Evolutionary conservation across 257 asterid species (phyloP).

Genomic region (Solanum pinnatisectum): DNA sequence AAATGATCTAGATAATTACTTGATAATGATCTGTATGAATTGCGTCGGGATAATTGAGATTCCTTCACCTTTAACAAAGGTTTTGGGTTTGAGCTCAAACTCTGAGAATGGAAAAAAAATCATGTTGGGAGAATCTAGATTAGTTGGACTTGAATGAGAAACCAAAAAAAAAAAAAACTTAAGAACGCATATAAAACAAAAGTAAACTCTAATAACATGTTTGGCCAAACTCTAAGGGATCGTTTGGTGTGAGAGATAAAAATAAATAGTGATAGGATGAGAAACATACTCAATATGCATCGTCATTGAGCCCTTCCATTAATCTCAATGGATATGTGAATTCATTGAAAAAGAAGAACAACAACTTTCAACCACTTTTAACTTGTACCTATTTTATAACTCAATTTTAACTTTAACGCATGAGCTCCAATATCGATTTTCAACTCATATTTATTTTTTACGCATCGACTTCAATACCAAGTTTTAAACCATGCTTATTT

Average conservation of each 20-base stretch:
- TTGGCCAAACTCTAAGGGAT: too few relatives aligned
- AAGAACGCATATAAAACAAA: neutral
- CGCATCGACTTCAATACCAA: neutral
- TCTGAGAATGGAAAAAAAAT: neutral
- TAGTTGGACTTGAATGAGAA: neutral
- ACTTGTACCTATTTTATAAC: neutral
- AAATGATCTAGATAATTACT: neutral
- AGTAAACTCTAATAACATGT: neutral
- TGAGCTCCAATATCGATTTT: neutral
- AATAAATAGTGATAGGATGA: too few relatives aligned
- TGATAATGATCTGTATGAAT: neutral
- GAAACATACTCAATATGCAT: too few relatives aligned
- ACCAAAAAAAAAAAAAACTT: neutral
- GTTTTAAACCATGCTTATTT: too few relatives aligned
- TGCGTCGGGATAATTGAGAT: accelerated
- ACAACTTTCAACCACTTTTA: neutral
- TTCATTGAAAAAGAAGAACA: neutral
- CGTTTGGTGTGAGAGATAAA: too few relatives aligned
- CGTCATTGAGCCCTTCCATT: too few relatives aligned
- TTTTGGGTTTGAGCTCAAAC: neutral
- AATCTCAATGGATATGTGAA: neutral
- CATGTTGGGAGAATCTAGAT: neutral
- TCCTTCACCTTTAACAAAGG: neutral
- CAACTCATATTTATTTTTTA: neutral
- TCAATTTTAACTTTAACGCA: neutral